Evolutionary conservation across 805 yeast species (phyloP).

Genomic region (Candida ponderosae): DNA sequence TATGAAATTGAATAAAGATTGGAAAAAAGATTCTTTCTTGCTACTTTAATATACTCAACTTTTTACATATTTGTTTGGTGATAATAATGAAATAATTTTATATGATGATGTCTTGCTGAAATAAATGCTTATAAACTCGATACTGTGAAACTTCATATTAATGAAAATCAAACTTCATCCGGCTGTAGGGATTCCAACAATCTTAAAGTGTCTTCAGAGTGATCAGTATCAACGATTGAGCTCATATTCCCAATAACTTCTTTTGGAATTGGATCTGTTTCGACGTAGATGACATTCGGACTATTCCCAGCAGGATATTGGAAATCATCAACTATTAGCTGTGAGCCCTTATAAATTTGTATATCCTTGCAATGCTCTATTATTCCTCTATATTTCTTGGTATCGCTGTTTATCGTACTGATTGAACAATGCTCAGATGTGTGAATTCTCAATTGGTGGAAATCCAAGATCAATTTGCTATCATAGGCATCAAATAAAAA

Average conservation of each 20-base stretch:
- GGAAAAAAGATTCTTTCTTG: too few species aligned
- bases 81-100: too few species aligned
- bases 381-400: slow-evolving; percentile 8
- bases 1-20: too few species aligned
- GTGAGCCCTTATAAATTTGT: slow-evolving; percentile 4
- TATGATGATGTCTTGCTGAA: too few species aligned
- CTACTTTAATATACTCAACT: too few species aligned
- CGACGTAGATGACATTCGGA: slow-evolving; percentile 5
- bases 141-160: not conserved
- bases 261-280: not conserved
- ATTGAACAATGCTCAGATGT: slow-evolving; percentile 4
- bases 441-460: slow-evolving; percentile 18
- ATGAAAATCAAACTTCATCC: not conserved
- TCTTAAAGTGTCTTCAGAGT: not conserved
- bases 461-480: slow-evolving; percentile 8
- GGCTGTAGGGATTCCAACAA: not conserved
- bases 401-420: slow-evolving; percentile 1
- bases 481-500: slow-evolving; percentile 7
- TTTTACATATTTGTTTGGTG: too few species aligned
- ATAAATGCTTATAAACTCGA: slow-evolving; percentile 2
- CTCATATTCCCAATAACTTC: not conserved
- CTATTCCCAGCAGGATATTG: slow-evolving; percentile 14
- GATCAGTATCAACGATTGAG: not conserved
- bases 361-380: slow-evolving; percentile 13
- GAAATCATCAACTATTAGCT: slow-evolving; percentile 13